Percentiles rank a stretch among this genome's conserved stretches.
Conservation (phyloP, 495 filamentous ascomycete species). For the Usnea hakonensis region DNA sequence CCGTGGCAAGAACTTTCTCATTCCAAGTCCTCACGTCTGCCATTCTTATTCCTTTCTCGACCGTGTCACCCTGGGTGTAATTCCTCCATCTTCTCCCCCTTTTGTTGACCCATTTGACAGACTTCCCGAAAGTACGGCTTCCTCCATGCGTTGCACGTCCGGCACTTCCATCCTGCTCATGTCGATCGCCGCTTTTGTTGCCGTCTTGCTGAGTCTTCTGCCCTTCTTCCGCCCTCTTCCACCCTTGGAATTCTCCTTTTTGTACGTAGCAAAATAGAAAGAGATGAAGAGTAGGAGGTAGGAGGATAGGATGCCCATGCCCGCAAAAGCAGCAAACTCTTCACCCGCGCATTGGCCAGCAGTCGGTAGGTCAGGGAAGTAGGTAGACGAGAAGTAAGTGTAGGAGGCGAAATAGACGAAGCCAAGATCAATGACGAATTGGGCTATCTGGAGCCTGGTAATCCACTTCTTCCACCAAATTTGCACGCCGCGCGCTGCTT, state of each 20-base stretch:
- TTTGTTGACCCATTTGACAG: conserved; percentile 8
- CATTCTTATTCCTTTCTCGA: conserved; percentile 19
- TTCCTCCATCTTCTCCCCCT: conserved; percentile 15
- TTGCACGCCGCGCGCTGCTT: conserved; percentile 49
- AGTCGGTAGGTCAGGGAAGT: conserved; percentile 80
- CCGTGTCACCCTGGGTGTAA: conserved; percentile 20
- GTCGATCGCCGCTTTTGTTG: conserved; percentile 45
- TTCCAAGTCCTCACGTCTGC: background rate
- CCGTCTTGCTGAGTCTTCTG: conserved; percentile 44
- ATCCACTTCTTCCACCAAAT: conserved; percentile 59
- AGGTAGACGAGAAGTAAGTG: conserved; percentile 87
- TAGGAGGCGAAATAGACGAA: conserved; percentile 96
- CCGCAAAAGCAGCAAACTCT: conserved; percentile 93
- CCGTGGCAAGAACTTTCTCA: background rate
- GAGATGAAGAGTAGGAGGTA: conserved; percentile 98
- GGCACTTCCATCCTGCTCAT: conserved; percentile 47
- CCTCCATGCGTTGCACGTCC: conserved; percentile 25
- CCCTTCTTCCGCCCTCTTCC: conserved; percentile 26
- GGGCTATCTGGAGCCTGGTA: conserved; percentile 49
- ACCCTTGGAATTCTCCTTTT: conserved; percentile 61
- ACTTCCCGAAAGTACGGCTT: conserved; percentile 9
- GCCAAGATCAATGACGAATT: conserved; percentile 54
- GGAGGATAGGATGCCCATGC: conserved; percentile 81
- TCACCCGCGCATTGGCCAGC: conserved; percentile 84
- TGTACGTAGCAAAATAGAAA: conserved; percentile 97